Base-by-base conservation (phyloP, 2,329 filamentous ascomycete genomes). In the Neocucurbitaria cava region DNA sequence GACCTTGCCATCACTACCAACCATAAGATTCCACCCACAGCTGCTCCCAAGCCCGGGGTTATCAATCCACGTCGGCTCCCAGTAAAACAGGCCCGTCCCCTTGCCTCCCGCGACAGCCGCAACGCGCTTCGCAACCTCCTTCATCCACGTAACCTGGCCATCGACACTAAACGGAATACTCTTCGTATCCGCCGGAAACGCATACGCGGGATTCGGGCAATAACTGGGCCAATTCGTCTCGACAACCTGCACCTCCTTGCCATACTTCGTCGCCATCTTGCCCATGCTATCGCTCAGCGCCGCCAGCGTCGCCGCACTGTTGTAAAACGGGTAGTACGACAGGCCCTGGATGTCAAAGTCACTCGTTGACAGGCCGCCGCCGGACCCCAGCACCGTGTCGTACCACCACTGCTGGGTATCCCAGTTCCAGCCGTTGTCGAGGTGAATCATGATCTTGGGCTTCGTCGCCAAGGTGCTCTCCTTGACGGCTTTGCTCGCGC, bases 361-460 rank as follows among this genome's bases (percentile, higher is more conserved):
- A 5, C 77, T 74, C 0, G 77, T 63, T 3, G 72, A 67, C 3
- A 88, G 77, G 1, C 78, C 78, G 1, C 83, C 86, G 13, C 68
- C 69, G 0, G 65, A 66, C 5, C 44, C 51, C 5, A 72, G 65
- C 0, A 88, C 82, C 2, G 77, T 78, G 21, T 82, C 81, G 75
- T 90, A 91, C 73, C 85, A 90, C 77, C 81, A 87, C 56, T 88
- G 76, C 69, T 91, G 88, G 2, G 83, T 83, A 3, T 75, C 78
- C 86, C 85, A 89, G 59, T 88, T 82, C 87, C 88, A 92, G n/a
- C 89, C 89, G 66, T 90, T 88, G 71, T 91, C 88, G 3, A 91
- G 80, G 66, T 91, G 89, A 36, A 91, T 84, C 86, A 91, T 87
- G 72, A 91, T 89, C 69, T 87, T 84, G 1, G 88, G 87, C 58